Percentiles rank a stretch among this genome's conserved stretches.
Conservation (phyloP, 1,284 basidiomycete genomes). For the Paramarasmius palmivorus region DNA sequence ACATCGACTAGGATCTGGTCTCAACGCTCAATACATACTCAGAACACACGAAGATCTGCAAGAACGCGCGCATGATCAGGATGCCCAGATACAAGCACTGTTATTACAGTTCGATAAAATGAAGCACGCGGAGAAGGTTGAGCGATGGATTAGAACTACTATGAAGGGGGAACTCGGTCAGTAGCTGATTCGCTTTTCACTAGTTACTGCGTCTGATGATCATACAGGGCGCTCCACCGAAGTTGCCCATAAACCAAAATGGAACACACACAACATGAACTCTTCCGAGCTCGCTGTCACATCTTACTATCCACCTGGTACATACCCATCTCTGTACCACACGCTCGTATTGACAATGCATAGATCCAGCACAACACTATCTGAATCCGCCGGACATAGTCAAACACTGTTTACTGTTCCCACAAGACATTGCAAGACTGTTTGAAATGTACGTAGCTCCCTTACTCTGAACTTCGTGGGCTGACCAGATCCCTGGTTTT, state of each 20-base stretch:
- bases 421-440: conserved; percentile 58
- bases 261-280: too few relatives aligned
- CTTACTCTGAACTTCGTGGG: neutral
- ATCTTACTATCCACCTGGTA: neutral
- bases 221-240: too few relatives aligned
- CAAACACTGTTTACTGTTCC: conserved; percentile 45
- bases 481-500: conserved; percentile 9
- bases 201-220: too few relatives aligned
- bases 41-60: conserved; percentile 62
- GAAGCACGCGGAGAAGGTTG: conserved; percentile 40
- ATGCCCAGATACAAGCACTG: conserved; percentile 46
- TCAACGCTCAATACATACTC: neutral
- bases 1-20: neutral
- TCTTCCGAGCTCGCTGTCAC: neutral
- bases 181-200: too few relatives aligned
- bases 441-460: conserved; percentile 50
- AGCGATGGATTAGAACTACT: conserved; percentile 39
- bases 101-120: conserved; percentile 49
- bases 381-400: conserved; percentile 40
- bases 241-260: too few relatives aligned
- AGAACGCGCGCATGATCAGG: conserved; percentile 46
- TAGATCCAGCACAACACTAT: conserved; percentile 3
- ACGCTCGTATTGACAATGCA: neutral
- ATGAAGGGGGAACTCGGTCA: too few relatives aligned
- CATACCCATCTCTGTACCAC: neutral